These are phyloP conservation scores for Fraxinus greggii DNA, from an alignment of 305 asterid species.

Conservation along the genomic window DNA sequence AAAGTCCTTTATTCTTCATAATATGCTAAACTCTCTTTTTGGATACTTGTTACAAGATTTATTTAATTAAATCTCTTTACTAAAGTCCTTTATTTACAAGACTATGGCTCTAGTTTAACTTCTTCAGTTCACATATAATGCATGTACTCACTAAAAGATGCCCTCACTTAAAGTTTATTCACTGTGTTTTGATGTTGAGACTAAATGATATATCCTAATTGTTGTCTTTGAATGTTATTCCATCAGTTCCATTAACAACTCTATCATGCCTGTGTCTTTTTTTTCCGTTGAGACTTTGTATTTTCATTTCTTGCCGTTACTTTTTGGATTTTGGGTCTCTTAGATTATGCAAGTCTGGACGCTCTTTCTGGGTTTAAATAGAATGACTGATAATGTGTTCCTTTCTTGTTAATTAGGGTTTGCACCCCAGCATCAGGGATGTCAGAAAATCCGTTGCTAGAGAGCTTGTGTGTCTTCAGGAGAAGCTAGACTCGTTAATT, in stretches of 20 bases:
- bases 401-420: constrained; percentile 41
- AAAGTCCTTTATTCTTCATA: not conserved
- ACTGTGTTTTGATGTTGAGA: not conserved
- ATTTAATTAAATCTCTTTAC: not conserved
- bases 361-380: not conserved
- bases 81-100: not conserved
- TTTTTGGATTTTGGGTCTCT: not conserved
- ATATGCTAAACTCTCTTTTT: not conserved
- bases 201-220: not conserved
- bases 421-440: constrained; percentile 58
- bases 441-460: constrained; percentile 59
- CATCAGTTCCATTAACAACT: not conserved
- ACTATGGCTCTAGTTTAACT: not conserved
- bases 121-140: not conserved
- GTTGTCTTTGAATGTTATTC: not conserved
- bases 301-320: not conserved
- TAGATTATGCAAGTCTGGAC: not conserved
- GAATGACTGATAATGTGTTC: not conserved
- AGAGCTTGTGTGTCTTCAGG: constrained; percentile 73
- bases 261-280: not conserved
- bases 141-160: not conserved
- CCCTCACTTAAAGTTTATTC: not conserved
- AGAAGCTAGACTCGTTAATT: constrained; percentile 47
- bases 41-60: not conserved
- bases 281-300: not conserved